Percentiles rank a stretch among this genome's conserved stretches.
Conservation (phyloP, 2,329 filamentous ascomycete genomes). For the Cladosporium sphaerospermum region DNA sequence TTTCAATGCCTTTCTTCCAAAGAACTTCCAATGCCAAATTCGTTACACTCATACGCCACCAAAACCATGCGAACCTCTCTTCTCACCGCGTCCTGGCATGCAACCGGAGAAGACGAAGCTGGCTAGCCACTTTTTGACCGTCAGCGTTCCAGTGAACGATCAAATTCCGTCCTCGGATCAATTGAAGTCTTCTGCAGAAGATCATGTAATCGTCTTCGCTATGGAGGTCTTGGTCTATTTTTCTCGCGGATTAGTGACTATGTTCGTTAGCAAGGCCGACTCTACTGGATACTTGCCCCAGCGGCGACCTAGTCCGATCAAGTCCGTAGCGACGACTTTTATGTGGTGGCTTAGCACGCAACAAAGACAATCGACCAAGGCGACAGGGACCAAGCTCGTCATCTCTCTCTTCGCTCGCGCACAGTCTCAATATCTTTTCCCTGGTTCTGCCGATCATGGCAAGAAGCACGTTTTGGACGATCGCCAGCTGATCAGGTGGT, state of each 20-base stretch:
- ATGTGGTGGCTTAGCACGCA: slow-evolving; percentile 61
- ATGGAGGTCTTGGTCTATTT: slow-evolving; percentile 83
- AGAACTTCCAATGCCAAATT: slow-evolving; percentile 56
- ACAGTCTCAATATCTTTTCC: slow-evolving; percentile 91
- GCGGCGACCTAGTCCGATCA: slow-evolving; percentile 64
- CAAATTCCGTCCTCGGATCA: neutral
- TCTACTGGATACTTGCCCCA: slow-evolving; percentile 79
- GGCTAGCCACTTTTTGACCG: slow-evolving; percentile 72
- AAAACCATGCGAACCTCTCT: slow-evolving; percentile 66
- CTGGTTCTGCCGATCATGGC: slow-evolving; percentile 76
- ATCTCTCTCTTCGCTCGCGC: slow-evolving; percentile 88
- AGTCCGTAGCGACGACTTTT: slow-evolving; percentile 67
- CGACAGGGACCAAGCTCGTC: slow-evolving; percentile 55
- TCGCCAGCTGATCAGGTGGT: slow-evolving; percentile 86
- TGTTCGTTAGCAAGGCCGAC: slow-evolving; percentile 96
- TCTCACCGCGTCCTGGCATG: slow-evolving; percentile 66
- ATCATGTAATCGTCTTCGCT: slow-evolving; percentile 64
- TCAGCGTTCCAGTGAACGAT: slow-evolving; percentile 43
- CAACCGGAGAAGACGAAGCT: slow-evolving; percentile 73
- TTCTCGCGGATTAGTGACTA: slow-evolving; percentile 70
- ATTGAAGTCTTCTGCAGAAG: slow-evolving; percentile 18
- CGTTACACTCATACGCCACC: slow-evolving; percentile 87
- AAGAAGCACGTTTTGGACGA: slow-evolving; percentile 91
- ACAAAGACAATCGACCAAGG: slow-evolving; percentile 39
- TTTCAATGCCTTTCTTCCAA: slow-evolving; percentile 48